Base-by-base conservation (phyloP, 768 basidiomycete species). In the Hydnum rufescens region DNA sequence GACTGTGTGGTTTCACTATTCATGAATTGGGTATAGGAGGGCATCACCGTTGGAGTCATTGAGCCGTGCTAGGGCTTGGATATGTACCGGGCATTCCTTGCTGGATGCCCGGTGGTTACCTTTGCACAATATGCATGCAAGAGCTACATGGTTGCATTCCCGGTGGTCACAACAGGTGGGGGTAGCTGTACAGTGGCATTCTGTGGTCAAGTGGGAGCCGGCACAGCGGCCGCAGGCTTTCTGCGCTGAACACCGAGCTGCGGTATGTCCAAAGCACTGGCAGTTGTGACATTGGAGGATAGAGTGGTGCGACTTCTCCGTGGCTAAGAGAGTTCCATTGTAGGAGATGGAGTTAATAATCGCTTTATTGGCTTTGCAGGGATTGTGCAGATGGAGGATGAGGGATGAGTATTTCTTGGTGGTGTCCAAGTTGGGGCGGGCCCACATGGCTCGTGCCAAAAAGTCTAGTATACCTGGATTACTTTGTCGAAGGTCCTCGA, bases 201-300 rank as follows among this genome's bases (percentile, higher is more conserved):
- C 8, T 8, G 13, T 39, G 36, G 19, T 8, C 8, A 19, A 39
- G 19, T 39, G 36, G 13, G 36, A 19, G 36, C 36, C 36, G 8
- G 36, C 36, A 39, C 36, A 39, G 8, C 36, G 36, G 13, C 13
- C 13, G 19, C 36, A 39, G 13, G 36, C 36, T 19, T 8, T 8
- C 8, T 8, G n/a, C 28, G 30, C 30, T 19, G 47, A 22, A 48
- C 53, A 54, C 23, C 49, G 26, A 23, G 53, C 53, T 39, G 36
- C 49, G 5, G 53, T 54, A 39, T 54, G 53, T 52, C 49, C 49
- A 32, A 51, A 51, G 4, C 47, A 31, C 22, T 54, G 51, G 32
- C 53, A 54, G 28, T 54, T 53, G 49, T 54, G 53, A 52, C 53
- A 54, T 36, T 54, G 53, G 28, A 51, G 25, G 16, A 54, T 25